Percentiles rank a stretch among this genome's conserved stretches.
Evolutionary conservation across 2,329 filamentous ascomycete genomes (phyloP).

Genomic region (Myotisia sp.): DNA sequence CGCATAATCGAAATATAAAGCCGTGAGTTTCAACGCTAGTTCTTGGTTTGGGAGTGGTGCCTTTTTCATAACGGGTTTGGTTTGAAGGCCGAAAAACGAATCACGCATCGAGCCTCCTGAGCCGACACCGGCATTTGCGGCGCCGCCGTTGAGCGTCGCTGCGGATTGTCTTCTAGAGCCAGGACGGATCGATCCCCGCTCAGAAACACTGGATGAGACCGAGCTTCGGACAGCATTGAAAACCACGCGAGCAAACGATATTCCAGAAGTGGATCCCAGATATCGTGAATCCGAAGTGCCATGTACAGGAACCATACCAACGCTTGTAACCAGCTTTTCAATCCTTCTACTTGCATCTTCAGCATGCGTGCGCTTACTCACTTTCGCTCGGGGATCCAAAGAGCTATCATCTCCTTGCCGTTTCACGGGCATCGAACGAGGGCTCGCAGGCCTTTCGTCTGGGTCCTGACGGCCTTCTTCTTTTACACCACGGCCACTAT

Average conservation of each 20-base stretch:
- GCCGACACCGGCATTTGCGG: not conserved
- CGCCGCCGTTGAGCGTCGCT: slow-evolving; percentile 26
- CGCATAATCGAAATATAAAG: slow-evolving; percentile 86
- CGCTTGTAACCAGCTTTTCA: slow-evolving; percentile 53
- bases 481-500: slow-evolving; percentile 4
- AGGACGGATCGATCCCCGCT: slow-evolving; percentile 48
- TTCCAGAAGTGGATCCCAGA: slow-evolving; percentile 72
- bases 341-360: slow-evolving; percentile 39
- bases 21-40: slow-evolving; percentile 57
- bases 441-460: slow-evolving; percentile 1
- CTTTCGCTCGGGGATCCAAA: too few species aligned
- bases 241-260: slow-evolving; percentile 87
- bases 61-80: slow-evolving; percentile 71
- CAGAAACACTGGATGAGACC: slow-evolving; percentile 43
- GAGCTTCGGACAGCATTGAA: slow-evolving; percentile 84
- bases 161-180: slow-evolving; percentile 41
- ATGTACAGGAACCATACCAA: slow-evolving; percentile 63
- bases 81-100: slow-evolving; percentile 93
- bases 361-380: slow-evolving; percentile 38
- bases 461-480: slow-evolving; percentile 6
- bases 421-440: slow-evolving; percentile 1
- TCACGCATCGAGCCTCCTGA: slow-evolving; percentile 62
- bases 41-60: slow-evolving; percentile 70
- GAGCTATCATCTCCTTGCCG: slow-evolving; percentile 13
- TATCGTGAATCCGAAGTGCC: slow-evolving; percentile 66